Conservation (phyloP, 257 asterid species). For the Paulownia fortunei region DNA sequence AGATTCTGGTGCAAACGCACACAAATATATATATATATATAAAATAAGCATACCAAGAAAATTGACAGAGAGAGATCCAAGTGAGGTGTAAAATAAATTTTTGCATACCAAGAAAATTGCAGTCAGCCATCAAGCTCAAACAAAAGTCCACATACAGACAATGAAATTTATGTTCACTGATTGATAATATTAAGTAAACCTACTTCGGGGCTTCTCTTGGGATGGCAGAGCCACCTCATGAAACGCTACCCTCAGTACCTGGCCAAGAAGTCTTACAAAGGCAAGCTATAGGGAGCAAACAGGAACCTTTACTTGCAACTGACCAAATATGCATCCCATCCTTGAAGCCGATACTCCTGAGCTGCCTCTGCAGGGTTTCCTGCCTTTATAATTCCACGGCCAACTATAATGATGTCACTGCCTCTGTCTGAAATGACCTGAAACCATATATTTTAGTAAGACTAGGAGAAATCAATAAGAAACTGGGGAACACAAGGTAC, state of each 20-base stretch:
- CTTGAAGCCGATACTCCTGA: constrained; percentile 75
- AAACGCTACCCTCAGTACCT: not conserved
- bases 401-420: constrained; percentile 85
- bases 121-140: not conserved
- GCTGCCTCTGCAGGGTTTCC: constrained; percentile 79
- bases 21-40: no score
- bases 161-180: not conserved
- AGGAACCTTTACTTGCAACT: constrained; percentile 49
- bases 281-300: not conserved
- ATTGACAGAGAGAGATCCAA: no score
- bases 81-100: no score
- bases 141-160: not conserved
- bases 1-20: no score
- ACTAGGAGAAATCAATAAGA: not conserved
- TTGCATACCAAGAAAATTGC: not conserved
- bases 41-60: no score
- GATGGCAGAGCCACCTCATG: not conserved
- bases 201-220: not conserved
- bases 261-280: not conserved
- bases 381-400: constrained; percentile 88
- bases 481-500: not conserved
- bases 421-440: constrained; percentile 89
- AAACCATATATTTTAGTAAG: constrained; percentile 13
- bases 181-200: not conserved
- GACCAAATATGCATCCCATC: constrained; percentile 79